phyloP scores from a whole-genome alignment of 225 moss, liverwort and hornwort species.

The Polytrichum commune region DNA sequence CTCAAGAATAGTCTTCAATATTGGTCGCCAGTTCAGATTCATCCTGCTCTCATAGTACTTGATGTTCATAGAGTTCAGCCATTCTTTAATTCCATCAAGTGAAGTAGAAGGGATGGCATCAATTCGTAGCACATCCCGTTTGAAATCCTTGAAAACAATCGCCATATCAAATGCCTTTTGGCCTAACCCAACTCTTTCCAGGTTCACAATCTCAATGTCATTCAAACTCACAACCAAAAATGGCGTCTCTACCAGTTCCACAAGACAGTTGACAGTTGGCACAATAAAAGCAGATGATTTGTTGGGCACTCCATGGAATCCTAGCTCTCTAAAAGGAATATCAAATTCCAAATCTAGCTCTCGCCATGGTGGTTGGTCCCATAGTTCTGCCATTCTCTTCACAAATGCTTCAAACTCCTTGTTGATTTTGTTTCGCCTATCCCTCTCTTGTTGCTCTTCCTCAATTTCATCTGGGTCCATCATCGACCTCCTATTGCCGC shows the following conservation, averaged over 20 bases:
- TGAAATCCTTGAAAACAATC: conserved; percentile 98
- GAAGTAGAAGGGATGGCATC: conserved; percentile 95
- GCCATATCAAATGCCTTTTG: conserved; percentile 99
- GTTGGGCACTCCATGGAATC: conserved; percentile 97
- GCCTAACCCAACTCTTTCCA: conserved; percentile 94
- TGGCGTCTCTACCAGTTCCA: conserved; percentile 93
- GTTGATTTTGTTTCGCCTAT: conserved; percentile 97
- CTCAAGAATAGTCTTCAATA: conserved; percentile 93
- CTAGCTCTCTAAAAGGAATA: conserved; percentile 94
- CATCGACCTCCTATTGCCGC: conserved; percentile 89
- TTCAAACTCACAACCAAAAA: conserved; percentile 93
- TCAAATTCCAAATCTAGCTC: conserved; percentile 95
- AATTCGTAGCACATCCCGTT: conserved; percentile 89
- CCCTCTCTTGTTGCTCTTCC: conserved; percentile 98
- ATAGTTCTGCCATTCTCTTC: conserved; percentile 91
- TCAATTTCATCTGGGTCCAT: conserved; percentile 99
- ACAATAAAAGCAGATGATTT: conserved; percentile 99
- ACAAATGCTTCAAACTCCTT: conserved; percentile 96
- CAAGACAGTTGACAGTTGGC: conserved; percentile 93
- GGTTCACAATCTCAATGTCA: conserved; percentile 97
- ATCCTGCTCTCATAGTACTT: conserved; percentile 99
- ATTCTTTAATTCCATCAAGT: conserved; percentile 96
- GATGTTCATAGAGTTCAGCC: conserved; percentile 99
- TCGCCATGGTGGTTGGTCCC: conserved; percentile 96
- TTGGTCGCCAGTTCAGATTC: conserved; percentile 99